Evolutionary conservation across 257 asterid species (phyloP).

Genomic region (Fraxinus cuspidata): DNA sequence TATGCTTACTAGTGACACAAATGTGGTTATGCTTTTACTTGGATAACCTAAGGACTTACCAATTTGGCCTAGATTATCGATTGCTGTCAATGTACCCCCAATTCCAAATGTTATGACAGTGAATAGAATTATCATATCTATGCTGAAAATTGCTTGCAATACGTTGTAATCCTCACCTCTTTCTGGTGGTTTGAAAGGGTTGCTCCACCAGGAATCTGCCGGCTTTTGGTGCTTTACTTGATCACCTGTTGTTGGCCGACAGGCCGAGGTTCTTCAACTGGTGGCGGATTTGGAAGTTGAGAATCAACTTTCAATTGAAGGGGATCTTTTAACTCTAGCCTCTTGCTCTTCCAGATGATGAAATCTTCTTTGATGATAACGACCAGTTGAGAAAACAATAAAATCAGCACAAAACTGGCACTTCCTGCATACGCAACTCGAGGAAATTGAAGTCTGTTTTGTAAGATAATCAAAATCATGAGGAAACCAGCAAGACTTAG

Average conservation of each 20-base stretch:
- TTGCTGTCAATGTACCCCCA: constrained; percentile 54
- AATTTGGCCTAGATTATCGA: constrained; percentile 50
- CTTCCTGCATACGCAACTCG: constrained; percentile 33
- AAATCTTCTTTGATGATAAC: constrained; percentile 44
- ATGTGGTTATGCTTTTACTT: constrained; percentile 39
- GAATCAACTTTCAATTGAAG: constrained; percentile 11
- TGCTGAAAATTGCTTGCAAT: constrained; percentile 44
- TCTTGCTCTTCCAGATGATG: constrained; percentile 34
- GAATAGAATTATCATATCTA: constrained; percentile 44
- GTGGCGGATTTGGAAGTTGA: constrained; percentile 22
- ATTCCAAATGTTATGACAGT: constrained; percentile 41
- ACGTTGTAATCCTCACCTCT: constrained; percentile 49
- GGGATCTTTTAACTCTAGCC: neutral
- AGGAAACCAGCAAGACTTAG: constrained; percentile 50
- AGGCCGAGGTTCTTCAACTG: neutral
- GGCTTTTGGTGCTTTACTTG: constrained; percentile 10
- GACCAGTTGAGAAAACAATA: constrained; percentile 38
- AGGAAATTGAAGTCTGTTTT: constrained; percentile 34
- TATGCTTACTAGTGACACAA: constrained; percentile 51
- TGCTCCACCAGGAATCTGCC: constrained; percentile 31
- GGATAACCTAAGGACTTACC: constrained; percentile 47
- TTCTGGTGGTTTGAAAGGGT: constrained; percentile 41
- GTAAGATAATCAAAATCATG: constrained; percentile 45
- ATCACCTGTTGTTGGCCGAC: neutral
- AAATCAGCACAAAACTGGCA: constrained; percentile 38